phyloP scores from a whole-genome alignment of 179 eudicot species.

The Silene coronaria region DNA sequence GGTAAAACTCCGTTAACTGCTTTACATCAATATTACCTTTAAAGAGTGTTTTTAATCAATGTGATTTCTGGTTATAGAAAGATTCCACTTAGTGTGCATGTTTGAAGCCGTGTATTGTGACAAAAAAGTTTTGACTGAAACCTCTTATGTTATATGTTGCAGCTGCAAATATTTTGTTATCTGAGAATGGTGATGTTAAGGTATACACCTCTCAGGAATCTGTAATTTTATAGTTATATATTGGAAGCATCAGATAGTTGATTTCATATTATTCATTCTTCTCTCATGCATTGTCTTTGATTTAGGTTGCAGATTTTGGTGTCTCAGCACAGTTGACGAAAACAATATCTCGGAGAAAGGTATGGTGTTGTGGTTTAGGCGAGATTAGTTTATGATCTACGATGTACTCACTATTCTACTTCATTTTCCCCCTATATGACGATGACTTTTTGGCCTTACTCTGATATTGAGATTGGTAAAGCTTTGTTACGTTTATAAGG shows the following conservation, averaged over 20 bases:
- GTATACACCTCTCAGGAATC: constrained; percentile 27
- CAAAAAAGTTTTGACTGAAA: constrained; percentile 13
- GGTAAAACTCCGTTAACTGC: constrained; percentile 33
- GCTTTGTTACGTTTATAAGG: not conserved
- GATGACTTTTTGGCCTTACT: not conserved
- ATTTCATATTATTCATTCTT: not conserved
- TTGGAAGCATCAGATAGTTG: not conserved
- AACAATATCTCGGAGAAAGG: constrained; percentile 96
- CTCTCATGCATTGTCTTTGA: constrained; percentile 23
- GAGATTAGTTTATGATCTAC: not conserved
- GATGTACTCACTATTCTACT: not conserved
- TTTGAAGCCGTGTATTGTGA: constrained; percentile 13
- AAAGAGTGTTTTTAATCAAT: not conserved
- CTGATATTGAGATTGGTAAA: not conserved
- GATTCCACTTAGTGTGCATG: not conserved
- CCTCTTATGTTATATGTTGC: constrained; percentile 33
- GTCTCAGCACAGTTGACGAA: constrained; percentile 92
- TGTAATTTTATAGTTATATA: not conserved
- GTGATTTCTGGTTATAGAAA: not conserved
- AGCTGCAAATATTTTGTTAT: constrained; percentile 93
- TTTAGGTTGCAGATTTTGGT: constrained; percentile 96
- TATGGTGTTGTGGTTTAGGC: constrained; percentile 22
- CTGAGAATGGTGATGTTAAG: constrained; percentile 97
- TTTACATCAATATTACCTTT: not conserved
- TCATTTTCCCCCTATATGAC: not conserved